Conservation (phyloP, 176 grass and related monocot genomes). For the Poa annua region DNA sequence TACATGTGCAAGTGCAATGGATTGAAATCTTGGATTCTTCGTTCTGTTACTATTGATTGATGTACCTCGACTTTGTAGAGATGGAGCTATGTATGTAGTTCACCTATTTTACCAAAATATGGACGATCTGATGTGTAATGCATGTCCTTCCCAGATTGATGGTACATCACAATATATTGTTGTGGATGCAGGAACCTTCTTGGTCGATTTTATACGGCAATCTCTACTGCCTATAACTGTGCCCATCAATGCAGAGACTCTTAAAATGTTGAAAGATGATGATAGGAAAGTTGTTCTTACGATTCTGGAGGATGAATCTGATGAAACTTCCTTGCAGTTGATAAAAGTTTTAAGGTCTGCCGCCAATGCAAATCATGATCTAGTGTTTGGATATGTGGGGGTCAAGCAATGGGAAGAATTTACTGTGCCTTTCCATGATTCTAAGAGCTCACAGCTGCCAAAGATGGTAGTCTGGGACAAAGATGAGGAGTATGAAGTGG, state of each 20-base stretch:
- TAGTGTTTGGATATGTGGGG: constrained; percentile 89
- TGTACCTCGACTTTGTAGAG: constrained; percentile 8
- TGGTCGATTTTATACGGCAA: constrained; percentile 89
- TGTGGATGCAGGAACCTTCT: constrained; percentile 58
- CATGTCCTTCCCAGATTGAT: constrained; percentile 27
- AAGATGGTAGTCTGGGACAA: constrained; percentile 86
- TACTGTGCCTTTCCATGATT: constrained; percentile 67
- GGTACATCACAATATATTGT: constrained; percentile 13
- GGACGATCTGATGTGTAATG: constrained; percentile 14
- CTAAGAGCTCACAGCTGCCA: constrained; percentile 60
- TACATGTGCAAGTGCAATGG: neutral
- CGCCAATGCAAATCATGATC: constrained; percentile 79
- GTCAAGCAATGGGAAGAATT: constrained; percentile 88
- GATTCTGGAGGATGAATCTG: constrained; percentile 69
- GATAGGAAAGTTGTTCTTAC: constrained; percentile 78
- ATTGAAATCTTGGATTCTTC: neutral
- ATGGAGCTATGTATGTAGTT: constrained; percentile 27
- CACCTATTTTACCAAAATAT: neutral
- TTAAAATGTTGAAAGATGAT: constrained; percentile 82
- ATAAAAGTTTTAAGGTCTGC: constrained; percentile 81
- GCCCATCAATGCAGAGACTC: constrained; percentile 62
- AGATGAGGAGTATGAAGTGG: constrained; percentile 80
- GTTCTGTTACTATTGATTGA: neutral
- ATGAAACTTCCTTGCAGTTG: constrained; percentile 62
- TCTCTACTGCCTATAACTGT: constrained; percentile 80